These are phyloP conservation scores for Mesotaenium endlicherianum DNA, from an alignment of 139 green algal species.

Conservation along the genomic window DNA sequence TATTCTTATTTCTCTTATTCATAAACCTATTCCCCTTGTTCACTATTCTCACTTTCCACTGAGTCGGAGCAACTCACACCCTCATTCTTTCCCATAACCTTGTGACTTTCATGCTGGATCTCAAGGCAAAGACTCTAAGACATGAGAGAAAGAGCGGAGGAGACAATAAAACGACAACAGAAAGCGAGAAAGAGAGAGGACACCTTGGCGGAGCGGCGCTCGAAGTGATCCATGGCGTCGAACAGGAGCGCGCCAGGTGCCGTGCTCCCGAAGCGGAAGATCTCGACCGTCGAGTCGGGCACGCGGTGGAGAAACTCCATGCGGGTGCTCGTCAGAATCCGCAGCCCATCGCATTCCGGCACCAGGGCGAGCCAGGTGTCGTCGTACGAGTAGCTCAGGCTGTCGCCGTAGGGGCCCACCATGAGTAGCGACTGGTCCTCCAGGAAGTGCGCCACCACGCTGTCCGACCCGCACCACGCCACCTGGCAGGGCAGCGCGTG, in stretches of 20 bases:
- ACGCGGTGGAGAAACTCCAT: slow-evolving; percentile 52
- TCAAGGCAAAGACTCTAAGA: no score
- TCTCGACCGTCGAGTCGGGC: slow-evolving; percentile 32
- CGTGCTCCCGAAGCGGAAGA: slow-evolving; percentile 49
- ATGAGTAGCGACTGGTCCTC: slow-evolving; percentile 62
- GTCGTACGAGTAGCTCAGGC: slow-evolving; percentile 47
- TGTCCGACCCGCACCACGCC: slow-evolving; percentile 80
- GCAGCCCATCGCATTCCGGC: slow-evolving; percentile 71
- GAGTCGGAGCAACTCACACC: no score
- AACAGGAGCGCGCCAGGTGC: slow-evolving; percentile 64
- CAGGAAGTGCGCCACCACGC: slow-evolving; percentile 74
- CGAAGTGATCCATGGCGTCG: slow-evolving; percentile 78
- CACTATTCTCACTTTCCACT: no score
- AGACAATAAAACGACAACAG: no score
- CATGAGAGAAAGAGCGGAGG: no score
- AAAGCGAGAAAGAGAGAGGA: no score
- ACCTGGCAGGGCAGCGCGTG: slow-evolving; percentile 59
- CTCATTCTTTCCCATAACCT: no score
- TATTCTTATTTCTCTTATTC: no score
- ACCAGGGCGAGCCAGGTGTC: slow-evolving; percentile 51
- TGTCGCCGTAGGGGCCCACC: slow-evolving; percentile 72
- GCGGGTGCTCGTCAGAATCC: slow-evolving; percentile 58
- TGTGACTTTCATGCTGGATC: no score
- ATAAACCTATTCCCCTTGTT: no score
- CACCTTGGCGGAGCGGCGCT: slow-evolving; percentile 54